phyloP scores from a whole-genome alignment of 148 eudicot genomes.

The Mesembryanthemum crystallinum region DNA sequence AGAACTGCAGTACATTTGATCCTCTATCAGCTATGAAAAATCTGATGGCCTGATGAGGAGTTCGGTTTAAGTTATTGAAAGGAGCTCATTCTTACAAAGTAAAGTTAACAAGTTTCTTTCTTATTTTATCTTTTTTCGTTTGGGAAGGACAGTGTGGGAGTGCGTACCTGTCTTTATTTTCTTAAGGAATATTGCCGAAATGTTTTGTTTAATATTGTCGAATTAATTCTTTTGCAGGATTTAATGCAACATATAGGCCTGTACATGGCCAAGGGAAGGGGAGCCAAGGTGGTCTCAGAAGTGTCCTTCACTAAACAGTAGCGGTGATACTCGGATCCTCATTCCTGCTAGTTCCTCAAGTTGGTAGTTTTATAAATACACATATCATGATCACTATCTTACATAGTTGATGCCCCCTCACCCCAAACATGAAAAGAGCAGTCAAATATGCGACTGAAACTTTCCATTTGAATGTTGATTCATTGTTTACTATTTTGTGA shows the following conservation, averaged over 20 bases:
- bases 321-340: conserved; percentile 2
- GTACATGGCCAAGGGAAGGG: conserved; percentile 80
- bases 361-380: background rate
- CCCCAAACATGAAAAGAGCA: background rate
- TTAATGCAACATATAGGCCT: conserved; percentile 88
- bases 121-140: too few relatives aligned
- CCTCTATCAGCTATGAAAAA: background rate
- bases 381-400: background rate
- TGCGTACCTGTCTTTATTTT: background rate
- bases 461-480: background rate
- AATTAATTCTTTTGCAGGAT: conserved; percentile 46
- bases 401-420: background rate
- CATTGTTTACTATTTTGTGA: background rate
- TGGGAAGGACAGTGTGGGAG: background rate
- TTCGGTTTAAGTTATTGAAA: background rate
- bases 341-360: conserved; percentile 15
- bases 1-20: background rate
- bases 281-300: conserved; percentile 78
- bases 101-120: too few relatives aligned
- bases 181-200: background rate
- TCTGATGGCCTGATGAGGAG: background rate
- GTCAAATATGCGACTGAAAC: background rate
- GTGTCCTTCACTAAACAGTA: conserved; percentile 34
- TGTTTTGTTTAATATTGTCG: background rate
- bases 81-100: background rate